A percentile compares a stretch with the other conserved stretches of the same genome.
phyloP scores from a whole-genome alignment of 2,329 filamentous ascomycete species.

The Pseudodiploospora longispora region DNA sequence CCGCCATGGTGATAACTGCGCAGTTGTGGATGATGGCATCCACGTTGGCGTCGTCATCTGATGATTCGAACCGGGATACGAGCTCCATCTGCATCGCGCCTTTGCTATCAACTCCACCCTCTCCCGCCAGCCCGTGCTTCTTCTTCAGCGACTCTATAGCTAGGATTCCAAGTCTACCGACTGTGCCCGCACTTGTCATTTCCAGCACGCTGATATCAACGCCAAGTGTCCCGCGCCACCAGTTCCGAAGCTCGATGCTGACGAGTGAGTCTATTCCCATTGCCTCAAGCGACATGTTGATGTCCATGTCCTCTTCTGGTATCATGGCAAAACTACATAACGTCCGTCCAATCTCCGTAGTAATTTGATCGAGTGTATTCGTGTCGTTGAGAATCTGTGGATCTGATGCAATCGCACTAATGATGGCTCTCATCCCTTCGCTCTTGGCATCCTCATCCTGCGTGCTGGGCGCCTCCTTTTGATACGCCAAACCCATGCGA shows the following conservation, averaged over 20 bases:
- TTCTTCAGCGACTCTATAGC: no score
- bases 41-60: no score
- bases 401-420: neutral
- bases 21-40: no score
- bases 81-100: no score
- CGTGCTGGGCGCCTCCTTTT: neutral
- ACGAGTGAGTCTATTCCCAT: conserved; percentile 17
- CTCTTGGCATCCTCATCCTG: neutral
- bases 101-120: no score
- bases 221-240: conserved; percentile 13
- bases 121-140: no score
- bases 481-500: neutral
- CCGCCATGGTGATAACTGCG: no score
- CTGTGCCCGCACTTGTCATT: conserved; percentile 12
- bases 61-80: no score
- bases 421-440: neutral
- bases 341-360: conserved; percentile 5
- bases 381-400: neutral
- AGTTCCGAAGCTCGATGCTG: conserved; percentile 15
- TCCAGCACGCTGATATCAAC: conserved; percentile 15
- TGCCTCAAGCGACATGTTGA: conserved; percentile 4
- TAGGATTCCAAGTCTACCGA: no score
- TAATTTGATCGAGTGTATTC: neutral
- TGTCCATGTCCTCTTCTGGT: conserved; percentile 5
- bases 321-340: conserved; percentile 7